phyloP scores from a whole-genome alignment of 345 rosid species.

The Conringia planisiliqua region DNA sequence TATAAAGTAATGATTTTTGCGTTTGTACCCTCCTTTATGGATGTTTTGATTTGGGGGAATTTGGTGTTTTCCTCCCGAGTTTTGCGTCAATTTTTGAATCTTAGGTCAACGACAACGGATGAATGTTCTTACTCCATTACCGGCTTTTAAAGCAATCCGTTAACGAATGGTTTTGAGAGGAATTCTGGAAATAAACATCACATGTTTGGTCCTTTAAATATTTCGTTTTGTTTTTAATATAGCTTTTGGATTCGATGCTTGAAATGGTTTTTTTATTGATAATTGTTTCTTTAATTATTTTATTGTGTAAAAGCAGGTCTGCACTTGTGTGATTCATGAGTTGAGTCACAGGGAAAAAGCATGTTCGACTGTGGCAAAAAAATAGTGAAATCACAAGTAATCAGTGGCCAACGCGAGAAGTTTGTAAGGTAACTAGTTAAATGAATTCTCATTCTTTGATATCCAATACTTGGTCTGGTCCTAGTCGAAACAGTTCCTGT shows the following conservation, averaged over 20 bases:
- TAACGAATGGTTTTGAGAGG: background rate
- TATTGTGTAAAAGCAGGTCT: constrained; percentile 37
- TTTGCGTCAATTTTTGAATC: background rate
- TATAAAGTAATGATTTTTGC: background rate
- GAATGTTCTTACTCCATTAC: background rate
- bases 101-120: constrained; percentile 20
- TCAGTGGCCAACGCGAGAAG: constrained; percentile 75
- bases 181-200: background rate
- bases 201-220: background rate
- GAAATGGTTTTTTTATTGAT: background rate
- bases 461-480: background rate
- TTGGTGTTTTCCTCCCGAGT: background rate
- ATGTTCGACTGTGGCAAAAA: constrained; percentile 65
- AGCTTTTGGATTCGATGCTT: background rate
- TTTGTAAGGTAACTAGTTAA: constrained; percentile 64
- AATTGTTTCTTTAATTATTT: background rate
- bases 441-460: background rate
- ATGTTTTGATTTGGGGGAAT: background rate
- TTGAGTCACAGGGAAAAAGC: constrained; percentile 37
- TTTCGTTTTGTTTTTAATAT: background rate
- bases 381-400: constrained; percentile 50
- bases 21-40: background rate
- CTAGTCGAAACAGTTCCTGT: background rate
- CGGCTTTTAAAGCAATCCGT: background rate
- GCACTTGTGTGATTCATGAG: constrained; percentile 32